Evolutionary conservation across 352 stramenopile species (phyloP).

Genomic region (Globisporangium carolinianum): DNA sequence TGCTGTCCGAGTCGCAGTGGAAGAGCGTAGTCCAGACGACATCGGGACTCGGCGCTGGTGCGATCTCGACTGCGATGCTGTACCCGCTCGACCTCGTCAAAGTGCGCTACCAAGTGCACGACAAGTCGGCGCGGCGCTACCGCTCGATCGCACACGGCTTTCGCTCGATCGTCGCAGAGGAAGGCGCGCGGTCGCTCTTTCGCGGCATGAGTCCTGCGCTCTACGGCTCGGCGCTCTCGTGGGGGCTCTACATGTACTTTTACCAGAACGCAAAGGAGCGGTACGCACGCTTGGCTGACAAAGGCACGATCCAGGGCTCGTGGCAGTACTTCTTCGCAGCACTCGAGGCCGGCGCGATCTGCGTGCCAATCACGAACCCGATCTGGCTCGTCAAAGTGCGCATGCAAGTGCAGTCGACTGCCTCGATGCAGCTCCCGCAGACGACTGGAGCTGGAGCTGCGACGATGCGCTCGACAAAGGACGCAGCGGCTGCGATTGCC

Average conservation of each 20-base stretch:
- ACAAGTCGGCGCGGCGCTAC: slow-evolving; percentile 67
- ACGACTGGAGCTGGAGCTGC: slow-evolving; percentile 3
- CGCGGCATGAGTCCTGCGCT: slow-evolving; percentile 93
- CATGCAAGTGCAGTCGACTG: slow-evolving; percentile 88
- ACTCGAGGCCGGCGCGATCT: slow-evolving; percentile 80
- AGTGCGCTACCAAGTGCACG: slow-evolving; percentile 95
- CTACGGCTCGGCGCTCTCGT: slow-evolving; percentile 93
- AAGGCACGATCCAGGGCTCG: slow-evolving; percentile 63
- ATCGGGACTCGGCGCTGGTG: slow-evolving; percentile 66
- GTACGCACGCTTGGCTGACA: slow-evolving; percentile 64
- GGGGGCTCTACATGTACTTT: slow-evolving; percentile 98
- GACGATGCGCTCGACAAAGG: slow-evolving; percentile 25
- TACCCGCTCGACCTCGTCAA: slow-evolving; percentile 98
- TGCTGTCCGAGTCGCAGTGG: slow-evolving; percentile 62
- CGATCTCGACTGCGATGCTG: slow-evolving; percentile 78
- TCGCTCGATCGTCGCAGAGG: slow-evolving; percentile 70
- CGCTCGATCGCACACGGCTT: slow-evolving; percentile 67
- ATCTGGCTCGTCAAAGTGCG: slow-evolving; percentile 98
- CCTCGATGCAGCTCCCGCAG: slow-evolving; percentile 27
- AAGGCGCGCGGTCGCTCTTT: slow-evolving; percentile 89
- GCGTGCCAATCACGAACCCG: slow-evolving; percentile 96
- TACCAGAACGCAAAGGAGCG: slow-evolving; percentile 95
- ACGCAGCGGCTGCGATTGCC: slow-evolving; percentile 39
- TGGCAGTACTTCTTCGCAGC: slow-evolving; percentile 81
- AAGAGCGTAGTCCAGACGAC: slow-evolving; percentile 55